A percentile compares a stretch with the other conserved stretches of the same genome.
phyloP scores from a whole-genome alignment of 768 basidiomycete species.

The Coprinopsis cinerea region DNA sequence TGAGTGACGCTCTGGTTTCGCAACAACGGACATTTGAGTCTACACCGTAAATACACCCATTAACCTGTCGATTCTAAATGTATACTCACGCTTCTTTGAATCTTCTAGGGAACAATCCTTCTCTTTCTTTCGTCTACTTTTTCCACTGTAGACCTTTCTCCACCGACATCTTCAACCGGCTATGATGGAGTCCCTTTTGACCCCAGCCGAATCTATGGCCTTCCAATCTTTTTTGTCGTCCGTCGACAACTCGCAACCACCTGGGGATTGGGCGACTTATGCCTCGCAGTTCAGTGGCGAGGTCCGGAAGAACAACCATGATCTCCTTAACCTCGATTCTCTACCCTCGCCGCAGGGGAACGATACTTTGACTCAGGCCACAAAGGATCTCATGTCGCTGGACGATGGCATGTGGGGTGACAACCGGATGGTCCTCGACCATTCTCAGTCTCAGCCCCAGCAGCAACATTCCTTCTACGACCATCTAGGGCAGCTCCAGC shows the following conservation, averaged over 20 bases:
- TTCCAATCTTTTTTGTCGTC: slow-evolving; percentile 65
- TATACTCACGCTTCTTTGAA: not conserved
- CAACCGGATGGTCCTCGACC: slow-evolving; percentile 4
- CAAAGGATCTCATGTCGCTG: slow-evolving; percentile 78
- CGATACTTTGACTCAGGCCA: slow-evolving; percentile 70
- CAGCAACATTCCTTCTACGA: slow-evolving; percentile 14
- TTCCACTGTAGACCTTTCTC: not conserved
- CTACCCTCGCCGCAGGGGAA: slow-evolving; percentile 39
- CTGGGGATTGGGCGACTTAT: slow-evolving; percentile 46
- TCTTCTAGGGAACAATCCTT: not conserved
- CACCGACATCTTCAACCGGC: not conserved
- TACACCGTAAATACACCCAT: too few relatives aligned
- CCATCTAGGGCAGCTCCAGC: slow-evolving; percentile 19
- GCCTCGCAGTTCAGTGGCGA: slow-evolving; percentile 18
- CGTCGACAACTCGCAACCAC: slow-evolving; percentile 39
- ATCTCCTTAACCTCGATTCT: slow-evolving; percentile 37
- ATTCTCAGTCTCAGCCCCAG: slow-evolving; percentile 17
- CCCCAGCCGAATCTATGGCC: slow-evolving; percentile 58
- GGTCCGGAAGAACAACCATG: slow-evolving; percentile 29
- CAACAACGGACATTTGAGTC: too few relatives aligned
- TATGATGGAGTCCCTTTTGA: slow-evolving; percentile 53
- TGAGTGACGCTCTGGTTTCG: too few relatives aligned
- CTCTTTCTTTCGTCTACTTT: not conserved
- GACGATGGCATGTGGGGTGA: slow-evolving; percentile 38
- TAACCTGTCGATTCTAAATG: not conserved